Evolutionary conservation across 1,284 basidiomycete genomes (phyloP).

Genomic region (Melampsora americana): DNA sequence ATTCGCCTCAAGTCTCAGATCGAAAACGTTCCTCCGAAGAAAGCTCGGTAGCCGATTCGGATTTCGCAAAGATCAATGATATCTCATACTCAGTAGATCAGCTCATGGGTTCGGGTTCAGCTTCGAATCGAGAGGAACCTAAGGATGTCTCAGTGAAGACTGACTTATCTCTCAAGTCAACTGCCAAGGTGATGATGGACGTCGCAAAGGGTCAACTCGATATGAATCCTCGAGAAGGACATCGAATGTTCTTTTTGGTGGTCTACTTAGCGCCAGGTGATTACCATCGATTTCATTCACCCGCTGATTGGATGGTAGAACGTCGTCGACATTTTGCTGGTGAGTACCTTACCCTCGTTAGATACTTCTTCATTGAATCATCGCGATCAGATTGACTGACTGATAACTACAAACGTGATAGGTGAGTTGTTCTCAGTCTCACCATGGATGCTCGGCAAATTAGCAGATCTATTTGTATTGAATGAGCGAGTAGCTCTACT

Average conservation of each 20-base stretch:
- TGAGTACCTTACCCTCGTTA: slow-evolving; percentile 50
- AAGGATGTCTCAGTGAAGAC: slow-evolving; percentile 7
- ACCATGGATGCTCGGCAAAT: slow-evolving; percentile 86
- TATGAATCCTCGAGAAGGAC: slow-evolving; percentile 59
- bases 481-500: slow-evolving; percentile 97
- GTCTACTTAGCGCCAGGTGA: slow-evolving; percentile 98
- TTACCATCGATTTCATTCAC: slow-evolving; percentile 96
- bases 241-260: slow-evolving; percentile 86
- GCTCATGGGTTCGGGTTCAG: slow-evolving; percentile 57
- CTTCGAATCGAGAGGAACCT: slow-evolving; percentile 17
- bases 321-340: slow-evolving; percentile 90
- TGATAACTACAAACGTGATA: slow-evolving; percentile 49
- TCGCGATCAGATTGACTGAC: neutral
- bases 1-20: neutral
- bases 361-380: neutral
- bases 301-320: slow-evolving; percentile 95
- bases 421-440: slow-evolving; percentile 94
- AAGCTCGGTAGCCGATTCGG: slow-evolving; percentile 52
- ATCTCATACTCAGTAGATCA: slow-evolving; percentile 89
- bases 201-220: slow-evolving; percentile 35
- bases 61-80: slow-evolving; percentile 92
- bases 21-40: slow-evolving; percentile 43
- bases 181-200: slow-evolving; percentile 25
- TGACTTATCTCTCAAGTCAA: slow-evolving; percentile 6
- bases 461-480: slow-evolving; percentile 90